Percentiles rank a stretch among this genome's conserved stretches.
Evolutionary conservation across 1,284 basidiomycete genomes (phyloP).

Genomic region (Ganoderma leucocontextum): DNA sequence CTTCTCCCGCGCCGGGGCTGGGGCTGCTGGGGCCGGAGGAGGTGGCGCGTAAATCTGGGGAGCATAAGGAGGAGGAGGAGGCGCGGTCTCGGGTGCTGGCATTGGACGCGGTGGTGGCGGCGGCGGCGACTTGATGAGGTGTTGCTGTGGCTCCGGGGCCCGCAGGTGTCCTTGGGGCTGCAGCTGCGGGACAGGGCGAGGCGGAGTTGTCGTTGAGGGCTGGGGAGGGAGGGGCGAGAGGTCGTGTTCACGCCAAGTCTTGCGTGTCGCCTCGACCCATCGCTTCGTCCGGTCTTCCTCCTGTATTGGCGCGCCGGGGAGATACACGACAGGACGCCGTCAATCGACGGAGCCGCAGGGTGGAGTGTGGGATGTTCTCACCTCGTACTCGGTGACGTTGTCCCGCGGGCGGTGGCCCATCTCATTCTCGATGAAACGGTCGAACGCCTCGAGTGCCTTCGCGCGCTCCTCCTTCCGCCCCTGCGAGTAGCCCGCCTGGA

Average conservation of each 20-base stretch:
- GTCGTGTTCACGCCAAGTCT: slow-evolving; percentile 31
- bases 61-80: slow-evolving; percentile 1
- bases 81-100: neutral
- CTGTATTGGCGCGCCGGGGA: slow-evolving; percentile 11
- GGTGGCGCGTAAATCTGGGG: slow-evolving; percentile 9
- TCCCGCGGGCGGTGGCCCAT: slow-evolving; percentile 37
- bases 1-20: neutral
- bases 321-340: neutral
- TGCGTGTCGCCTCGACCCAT: slow-evolving; percentile 41
- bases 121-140: slow-evolving; percentile 16
- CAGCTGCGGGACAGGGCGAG: neutral
- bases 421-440: slow-evolving; percentile 59
- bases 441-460: slow-evolving; percentile 61
- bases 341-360: neutral
- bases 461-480: slow-evolving; percentile 59
- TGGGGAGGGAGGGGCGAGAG: slow-evolving; percentile 21
- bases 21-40: slow-evolving; percentile 9
- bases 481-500: slow-evolving; percentile 51
- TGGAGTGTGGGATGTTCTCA: slow-evolving; percentile 15
- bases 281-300: slow-evolving; percentile 40
- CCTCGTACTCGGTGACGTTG: slow-evolving; percentile 40
- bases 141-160: slow-evolving; percentile 11
- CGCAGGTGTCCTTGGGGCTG: slow-evolving; percentile 5
- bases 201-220: neutral
- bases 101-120: slow-evolving; percentile 1